Evolutionary conservation across 148 eudicot species (phyloP).

Genomic region (Camellia sinensis): DNA sequence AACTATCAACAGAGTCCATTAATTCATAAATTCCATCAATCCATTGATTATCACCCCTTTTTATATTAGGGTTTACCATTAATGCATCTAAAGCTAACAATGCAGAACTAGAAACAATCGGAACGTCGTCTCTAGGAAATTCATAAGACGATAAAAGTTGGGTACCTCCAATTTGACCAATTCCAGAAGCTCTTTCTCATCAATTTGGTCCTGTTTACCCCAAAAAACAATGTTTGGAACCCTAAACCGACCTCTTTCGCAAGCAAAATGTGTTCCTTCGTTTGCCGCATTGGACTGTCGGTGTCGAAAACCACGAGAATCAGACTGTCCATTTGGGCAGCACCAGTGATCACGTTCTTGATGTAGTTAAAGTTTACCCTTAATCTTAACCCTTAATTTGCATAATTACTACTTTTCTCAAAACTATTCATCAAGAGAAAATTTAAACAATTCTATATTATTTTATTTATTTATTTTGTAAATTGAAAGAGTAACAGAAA

Average conservation of each 20-base stretch:
- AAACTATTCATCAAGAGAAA: too few species aligned
- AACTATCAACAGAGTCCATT: constrained; percentile 76
- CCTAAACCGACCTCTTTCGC: constrained; percentile 72
- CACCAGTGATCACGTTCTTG: constrained; percentile 84
- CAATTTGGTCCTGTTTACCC: constrained; percentile 83
- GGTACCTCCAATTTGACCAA: constrained; percentile 78
- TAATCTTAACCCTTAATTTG: too few species aligned
- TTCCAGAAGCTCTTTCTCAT: constrained; percentile 63
- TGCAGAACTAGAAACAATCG: constrained; percentile 79
- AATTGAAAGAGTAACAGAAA: too few species aligned
- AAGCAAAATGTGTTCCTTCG: constrained; percentile 74
- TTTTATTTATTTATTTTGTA: too few species aligned
- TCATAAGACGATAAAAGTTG: constrained; percentile 56
- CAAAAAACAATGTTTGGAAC: constrained; percentile 74
- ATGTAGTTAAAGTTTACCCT: constrained; percentile 50
- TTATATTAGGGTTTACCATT: constrained; percentile 56
- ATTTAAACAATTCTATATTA: too few species aligned
- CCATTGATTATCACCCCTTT: constrained; percentile 72
- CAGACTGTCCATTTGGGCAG: constrained; percentile 93
- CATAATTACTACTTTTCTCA: too few species aligned
- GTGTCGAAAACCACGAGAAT: constrained; percentile 76
- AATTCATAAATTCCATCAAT: constrained; percentile 74
- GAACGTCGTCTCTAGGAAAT: constrained; percentile 86
- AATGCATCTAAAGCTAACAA: constrained; percentile 71
- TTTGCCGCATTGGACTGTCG: constrained; percentile 93